phyloP scores from a whole-genome alignment of 1,284 basidiomycete species.

The Leccinum insolens region DNA sequence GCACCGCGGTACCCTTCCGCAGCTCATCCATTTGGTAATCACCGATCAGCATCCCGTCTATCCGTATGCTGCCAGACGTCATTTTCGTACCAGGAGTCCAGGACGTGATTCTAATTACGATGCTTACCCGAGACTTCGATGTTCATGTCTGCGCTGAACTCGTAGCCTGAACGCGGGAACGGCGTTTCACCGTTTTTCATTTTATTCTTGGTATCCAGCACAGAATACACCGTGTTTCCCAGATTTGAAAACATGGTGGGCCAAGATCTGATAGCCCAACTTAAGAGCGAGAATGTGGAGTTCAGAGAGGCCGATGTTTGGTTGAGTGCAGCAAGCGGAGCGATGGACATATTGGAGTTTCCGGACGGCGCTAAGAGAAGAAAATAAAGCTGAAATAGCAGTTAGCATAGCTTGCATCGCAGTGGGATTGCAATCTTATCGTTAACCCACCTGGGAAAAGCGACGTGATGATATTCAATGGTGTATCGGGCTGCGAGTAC shows the following conservation, averaged over 20 bases:
- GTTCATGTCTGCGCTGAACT: slow-evolving; percentile 34
- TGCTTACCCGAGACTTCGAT: slow-evolving; percentile 27
- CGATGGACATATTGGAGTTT: slow-evolving; percentile 37
- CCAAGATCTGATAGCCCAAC: slow-evolving; percentile 10
- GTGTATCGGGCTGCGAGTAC: slow-evolving; percentile 15
- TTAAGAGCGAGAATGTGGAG: slow-evolving; percentile 19
- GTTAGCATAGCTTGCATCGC: not conserved
- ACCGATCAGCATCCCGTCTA: slow-evolving; percentile 56
- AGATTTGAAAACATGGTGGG: slow-evolving; percentile 16
- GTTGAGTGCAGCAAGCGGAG: slow-evolving; percentile 38
- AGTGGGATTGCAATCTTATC: slow-evolving; percentile 19
- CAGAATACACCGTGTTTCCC: slow-evolving; percentile 21
- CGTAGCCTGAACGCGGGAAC: slow-evolving; percentile 7
- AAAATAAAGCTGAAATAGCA: slow-evolving; percentile 36
- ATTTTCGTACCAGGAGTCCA: too few species aligned
- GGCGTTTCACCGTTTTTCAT: slow-evolving; percentile 27
- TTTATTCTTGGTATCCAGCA: slow-evolving; percentile 18
- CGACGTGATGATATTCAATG: slow-evolving; percentile 18
- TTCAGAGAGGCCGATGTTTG: slow-evolving; percentile 31
- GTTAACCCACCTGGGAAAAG: slow-evolving; percentile 34
- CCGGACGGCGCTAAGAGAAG: slow-evolving; percentile 32
- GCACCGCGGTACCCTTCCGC: slow-evolving; percentile 80
- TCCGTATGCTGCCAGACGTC: slow-evolving; percentile 55
- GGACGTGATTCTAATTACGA: not conserved
- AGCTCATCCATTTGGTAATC: slow-evolving; percentile 69